A percentile compares a stretch with the other conserved stretches of the same genome.
phyloP scores from a whole-genome alignment of 345 rosid species.

The Boechera stricta region DNA sequence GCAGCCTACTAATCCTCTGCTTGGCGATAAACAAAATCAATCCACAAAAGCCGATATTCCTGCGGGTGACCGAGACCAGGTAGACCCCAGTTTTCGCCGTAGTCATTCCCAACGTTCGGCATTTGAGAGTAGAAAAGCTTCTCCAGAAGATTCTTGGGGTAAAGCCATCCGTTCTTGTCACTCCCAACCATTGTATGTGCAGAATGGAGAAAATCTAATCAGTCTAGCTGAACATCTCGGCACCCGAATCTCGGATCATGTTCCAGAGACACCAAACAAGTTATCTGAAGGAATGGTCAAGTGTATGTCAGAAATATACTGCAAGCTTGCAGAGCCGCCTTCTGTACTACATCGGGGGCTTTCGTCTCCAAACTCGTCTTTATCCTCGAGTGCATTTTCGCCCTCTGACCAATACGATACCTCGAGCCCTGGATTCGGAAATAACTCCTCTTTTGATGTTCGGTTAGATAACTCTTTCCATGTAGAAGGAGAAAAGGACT shows the following conservation, averaged over 20 bases:
- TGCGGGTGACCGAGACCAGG: slow-evolving; percentile 48
- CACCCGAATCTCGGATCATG: slow-evolving; percentile 83
- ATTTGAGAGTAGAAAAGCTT: slow-evolving; percentile 53
- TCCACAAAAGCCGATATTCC: slow-evolving; percentile 45
- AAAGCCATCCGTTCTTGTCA: slow-evolving; percentile 75
- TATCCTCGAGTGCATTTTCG: slow-evolving; percentile 80
- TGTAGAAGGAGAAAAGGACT: slow-evolving; percentile 86
- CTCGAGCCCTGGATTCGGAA: slow-evolving; percentile 87
- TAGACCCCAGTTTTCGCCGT: slow-evolving; percentile 68
- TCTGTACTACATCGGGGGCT: slow-evolving; percentile 55
- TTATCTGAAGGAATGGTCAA: slow-evolving; percentile 95
- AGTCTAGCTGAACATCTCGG: slow-evolving; percentile 98
- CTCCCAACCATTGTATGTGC: slow-evolving; percentile 83
- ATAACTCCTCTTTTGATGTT: slow-evolving; percentile 75
- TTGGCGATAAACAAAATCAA: slow-evolving; percentile 40
- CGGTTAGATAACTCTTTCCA: slow-evolving; percentile 83
- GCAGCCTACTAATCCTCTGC: slow-evolving; percentile 47
- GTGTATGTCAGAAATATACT: slow-evolving; percentile 88
- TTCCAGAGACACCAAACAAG: slow-evolving; percentile 88
- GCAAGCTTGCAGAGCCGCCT: slow-evolving; percentile 93
- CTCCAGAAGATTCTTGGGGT: slow-evolving; percentile 59
- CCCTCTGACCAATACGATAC: slow-evolving; percentile 70
- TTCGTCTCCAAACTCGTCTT: slow-evolving; percentile 83
- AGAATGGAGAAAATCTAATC: slow-evolving; percentile 66
- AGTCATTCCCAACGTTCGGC: slow-evolving; percentile 77